phyloP scores from a whole-genome alignment of 345 rosid species.

The Salix purpurea region DNA sequence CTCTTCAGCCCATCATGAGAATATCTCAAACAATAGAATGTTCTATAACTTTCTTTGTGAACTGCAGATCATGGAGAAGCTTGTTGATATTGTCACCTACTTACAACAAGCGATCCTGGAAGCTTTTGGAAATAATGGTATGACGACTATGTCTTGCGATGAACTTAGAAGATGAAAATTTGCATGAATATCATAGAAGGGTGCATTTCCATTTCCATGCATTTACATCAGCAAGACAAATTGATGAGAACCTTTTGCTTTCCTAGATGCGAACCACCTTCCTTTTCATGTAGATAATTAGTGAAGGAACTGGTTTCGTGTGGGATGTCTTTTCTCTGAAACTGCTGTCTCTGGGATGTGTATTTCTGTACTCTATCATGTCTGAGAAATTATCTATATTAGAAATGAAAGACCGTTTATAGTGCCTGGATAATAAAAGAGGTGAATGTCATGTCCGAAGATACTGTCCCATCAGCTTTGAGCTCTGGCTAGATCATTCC shows the following conservation, averaged over 20 bases:
- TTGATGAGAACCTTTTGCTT: not conserved
- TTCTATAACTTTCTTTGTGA: conserved; percentile 1
- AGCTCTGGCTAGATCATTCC: not conserved
- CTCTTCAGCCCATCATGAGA: not conserved
- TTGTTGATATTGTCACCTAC: conserved; percentile 60
- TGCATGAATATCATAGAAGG: not conserved
- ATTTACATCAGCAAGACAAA: not conserved
- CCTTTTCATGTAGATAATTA: not conserved
- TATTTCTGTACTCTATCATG: not conserved
- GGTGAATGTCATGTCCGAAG: not conserved
- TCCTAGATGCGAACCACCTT: not conserved
- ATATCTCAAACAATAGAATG: not conserved
- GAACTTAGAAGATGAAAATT: not conserved
- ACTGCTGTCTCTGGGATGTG: not conserved
- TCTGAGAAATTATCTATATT: not conserved
- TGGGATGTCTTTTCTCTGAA: not conserved
- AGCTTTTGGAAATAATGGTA: conserved; percentile 72
- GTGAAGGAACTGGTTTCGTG: not conserved
- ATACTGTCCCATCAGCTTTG: not conserved
- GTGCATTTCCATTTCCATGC: not conserved
- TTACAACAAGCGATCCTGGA: conserved; percentile 59
- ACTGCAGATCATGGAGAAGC: conserved; percentile 62
- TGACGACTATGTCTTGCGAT: not conserved
- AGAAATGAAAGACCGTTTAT: not conserved
- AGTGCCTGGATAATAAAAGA: not conserved